These are phyloP conservation scores for Achaetomiella virescens DNA, from an alignment of 495 filamentous ascomycete genomes.

Conservation along the genomic window DNA sequence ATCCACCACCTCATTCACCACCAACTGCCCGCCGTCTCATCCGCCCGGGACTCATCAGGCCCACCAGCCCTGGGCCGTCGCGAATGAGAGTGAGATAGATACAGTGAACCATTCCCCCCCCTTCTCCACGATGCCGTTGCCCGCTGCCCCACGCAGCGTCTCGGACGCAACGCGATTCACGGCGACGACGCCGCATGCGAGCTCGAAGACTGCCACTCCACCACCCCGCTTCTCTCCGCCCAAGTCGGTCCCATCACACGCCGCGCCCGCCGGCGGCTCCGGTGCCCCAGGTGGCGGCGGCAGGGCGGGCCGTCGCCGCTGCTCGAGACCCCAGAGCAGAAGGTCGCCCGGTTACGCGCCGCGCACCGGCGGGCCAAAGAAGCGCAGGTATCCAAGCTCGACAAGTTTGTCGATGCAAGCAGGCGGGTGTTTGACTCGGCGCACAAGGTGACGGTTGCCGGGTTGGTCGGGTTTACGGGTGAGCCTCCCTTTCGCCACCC, in stretches of 20 bases:
- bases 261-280: neutral
- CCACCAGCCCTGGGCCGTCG: neutral
- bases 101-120: neutral
- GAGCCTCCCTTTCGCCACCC: conserved; percentile 20
- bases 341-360: conserved; percentile 78
- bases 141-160: conserved; percentile 72
- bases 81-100: neutral
- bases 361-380: conserved; percentile 65
- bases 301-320: conserved; percentile 1
- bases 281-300: conserved; percentile 4
- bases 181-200: conserved; percentile 80
- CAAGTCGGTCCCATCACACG: neutral
- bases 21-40: neutral
- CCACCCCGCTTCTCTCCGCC: neutral
- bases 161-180: conserved; percentile 95
- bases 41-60: neutral
- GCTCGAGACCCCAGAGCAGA: conserved; percentile 79
- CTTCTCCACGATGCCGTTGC: conserved; percentile 16
- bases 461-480: conserved; percentile 77
- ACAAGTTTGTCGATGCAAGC: conserved; percentile 61
- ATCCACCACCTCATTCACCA: neutral
- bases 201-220: conserved; percentile 55
- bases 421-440: conserved; percentile 74
- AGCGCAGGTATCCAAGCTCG: conserved; percentile 59
- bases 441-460: conserved; percentile 68